These are phyloP conservation scores for Viola pubescens DNA, from an alignment of 441 rosid genomes.

Conservation along the genomic window DNA sequence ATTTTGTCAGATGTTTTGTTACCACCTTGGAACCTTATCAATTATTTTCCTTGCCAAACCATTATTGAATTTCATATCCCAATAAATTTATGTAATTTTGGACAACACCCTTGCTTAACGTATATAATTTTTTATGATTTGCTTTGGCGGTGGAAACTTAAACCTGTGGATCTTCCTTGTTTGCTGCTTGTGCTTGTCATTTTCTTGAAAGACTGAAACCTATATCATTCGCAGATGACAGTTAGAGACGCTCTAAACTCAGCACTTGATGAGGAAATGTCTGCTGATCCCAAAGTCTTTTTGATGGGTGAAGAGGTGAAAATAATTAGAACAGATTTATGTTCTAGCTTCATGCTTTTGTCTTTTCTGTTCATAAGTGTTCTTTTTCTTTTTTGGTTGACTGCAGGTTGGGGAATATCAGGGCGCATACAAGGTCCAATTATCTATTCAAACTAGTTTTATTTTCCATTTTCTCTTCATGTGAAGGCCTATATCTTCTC, in stretches of 20 bases:
- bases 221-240: slow-evolving; percentile 33
- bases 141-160: too few species aligned
- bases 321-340: slow-evolving; percentile 1
- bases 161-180: too few species aligned
- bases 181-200: too few species aligned
- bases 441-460: background rate
- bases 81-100: too few species aligned
- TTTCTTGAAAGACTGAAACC: background rate
- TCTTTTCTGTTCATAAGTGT: background rate
- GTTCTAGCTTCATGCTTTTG: background rate
- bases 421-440: slow-evolving; percentile 89
- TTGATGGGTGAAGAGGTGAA: slow-evolving; percentile 81
- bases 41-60: too few species aligned
- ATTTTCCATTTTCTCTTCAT: background rate
- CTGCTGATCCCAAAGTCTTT: slow-evolving; percentile 72
- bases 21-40: too few species aligned
- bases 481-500: background rate
- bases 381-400: slow-evolving; percentile 4
- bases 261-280: slow-evolving; percentile 83
- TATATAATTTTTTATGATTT: too few species aligned
- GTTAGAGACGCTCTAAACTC: slow-evolving; percentile 67
- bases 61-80: too few species aligned
- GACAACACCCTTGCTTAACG: too few species aligned
- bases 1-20: too few species aligned
- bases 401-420: slow-evolving; percentile 93